Percentiles rank a stretch among this genome's conserved stretches.
Conservation (phyloP, 2,329 filamentous ascomycete species). For the Pseudogymnoascus sp. region DNA sequence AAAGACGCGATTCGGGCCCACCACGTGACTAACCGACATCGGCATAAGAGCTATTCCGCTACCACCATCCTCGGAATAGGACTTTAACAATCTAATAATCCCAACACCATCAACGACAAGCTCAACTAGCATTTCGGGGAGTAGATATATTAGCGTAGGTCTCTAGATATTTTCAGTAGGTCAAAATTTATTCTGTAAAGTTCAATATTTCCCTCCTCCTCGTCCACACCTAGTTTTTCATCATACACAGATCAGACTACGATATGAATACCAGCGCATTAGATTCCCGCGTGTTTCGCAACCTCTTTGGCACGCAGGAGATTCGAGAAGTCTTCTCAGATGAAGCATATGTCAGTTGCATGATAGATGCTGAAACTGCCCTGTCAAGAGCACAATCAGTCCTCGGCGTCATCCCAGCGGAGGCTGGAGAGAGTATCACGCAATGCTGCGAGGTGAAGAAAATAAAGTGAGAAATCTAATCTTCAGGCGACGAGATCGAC, state of each 20-base stretch:
- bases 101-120: neutral
- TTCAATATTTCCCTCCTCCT: neutral
- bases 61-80: neutral
- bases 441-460: neutral
- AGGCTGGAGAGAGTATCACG: neutral
- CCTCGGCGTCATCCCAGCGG: slow-evolving; percentile 39
- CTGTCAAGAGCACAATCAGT: slow-evolving; percentile 44
- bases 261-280: slow-evolving; percentile 19
- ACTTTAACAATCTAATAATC: neutral
- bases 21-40: neutral
- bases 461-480: slow-evolving; percentile 17
- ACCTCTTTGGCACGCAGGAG: slow-evolving; percentile 45
- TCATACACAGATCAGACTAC: neutral
- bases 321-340: slow-evolving; percentile 46
- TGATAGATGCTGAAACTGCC: slow-evolving; percentile 46
- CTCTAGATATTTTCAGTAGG: neutral
- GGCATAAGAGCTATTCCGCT: neutral
- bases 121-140: neutral
- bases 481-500: neutral
- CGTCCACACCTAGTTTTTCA: neutral
- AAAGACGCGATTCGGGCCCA: neutral
- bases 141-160: neutral
- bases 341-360: slow-evolving; percentile 41
- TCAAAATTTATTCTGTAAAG: neutral
- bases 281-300: slow-evolving; percentile 45